A percentile compares a stretch with the other conserved stretches of the same genome.
These are phyloP conservation scores for Coelastrella sp. DNA, from an alignment of 139 green algal genomes.

Conservation along the genomic window DNA sequence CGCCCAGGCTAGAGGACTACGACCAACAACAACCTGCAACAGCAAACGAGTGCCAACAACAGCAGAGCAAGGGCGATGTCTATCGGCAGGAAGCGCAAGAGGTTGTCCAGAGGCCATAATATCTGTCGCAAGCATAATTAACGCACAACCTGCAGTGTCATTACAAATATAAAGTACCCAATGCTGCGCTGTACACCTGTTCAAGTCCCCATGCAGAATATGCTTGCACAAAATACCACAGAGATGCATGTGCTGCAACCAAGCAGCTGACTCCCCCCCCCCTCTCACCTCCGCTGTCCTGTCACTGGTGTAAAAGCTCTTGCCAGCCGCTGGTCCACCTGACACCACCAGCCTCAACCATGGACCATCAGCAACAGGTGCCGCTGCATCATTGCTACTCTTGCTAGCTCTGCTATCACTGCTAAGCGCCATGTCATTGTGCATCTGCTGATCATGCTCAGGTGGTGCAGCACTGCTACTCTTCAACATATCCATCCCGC, in stretches of 20 bases:
- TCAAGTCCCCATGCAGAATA: too few relatives aligned
- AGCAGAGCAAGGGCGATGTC: neutral
- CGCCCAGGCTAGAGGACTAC: constrained; percentile 59
- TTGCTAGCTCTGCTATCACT: neutral
- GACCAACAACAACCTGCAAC: constrained; percentile 73
- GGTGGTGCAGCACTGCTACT: neutral
- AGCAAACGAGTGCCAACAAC: neutral
- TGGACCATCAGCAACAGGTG: neutral
- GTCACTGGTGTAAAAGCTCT: constrained; percentile 31
- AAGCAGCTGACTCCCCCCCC: neutral
- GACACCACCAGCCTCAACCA: constrained; percentile 66
- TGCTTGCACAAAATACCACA: neutral
- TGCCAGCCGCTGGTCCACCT: constrained; percentile 57
- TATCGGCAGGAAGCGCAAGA: neutral
- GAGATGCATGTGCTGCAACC: neutral
- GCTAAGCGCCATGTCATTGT: neutral
- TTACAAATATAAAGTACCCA: too few relatives aligned
- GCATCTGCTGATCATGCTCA: neutral
- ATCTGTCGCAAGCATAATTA: too few relatives aligned
- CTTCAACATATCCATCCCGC: neutral
- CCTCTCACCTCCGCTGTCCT: constrained; percentile 41
- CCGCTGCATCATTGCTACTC: constrained; percentile 4
- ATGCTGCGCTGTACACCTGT: too few relatives aligned
- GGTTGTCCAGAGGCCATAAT: neutral
- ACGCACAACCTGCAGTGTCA: too few relatives aligned